A percentile compares a stretch with the other conserved stretches of the same genome.
Evolutionary conservation across 2,329 filamentous ascomycete species (phyloP).

Genomic region (Penicillium verrucosum): DNA sequence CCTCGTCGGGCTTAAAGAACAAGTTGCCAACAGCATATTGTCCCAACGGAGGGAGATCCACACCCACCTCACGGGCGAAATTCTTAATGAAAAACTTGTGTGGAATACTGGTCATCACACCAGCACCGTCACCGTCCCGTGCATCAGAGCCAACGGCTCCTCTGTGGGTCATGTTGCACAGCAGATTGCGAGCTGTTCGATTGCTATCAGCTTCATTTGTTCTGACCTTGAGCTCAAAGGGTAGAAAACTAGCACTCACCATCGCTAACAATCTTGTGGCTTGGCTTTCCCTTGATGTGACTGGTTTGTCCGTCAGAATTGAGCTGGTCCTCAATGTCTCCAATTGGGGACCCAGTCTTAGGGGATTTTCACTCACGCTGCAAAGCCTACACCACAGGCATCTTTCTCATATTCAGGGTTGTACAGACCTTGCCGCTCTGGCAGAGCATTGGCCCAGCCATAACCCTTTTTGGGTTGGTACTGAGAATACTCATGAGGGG

Average conservation of each 20-base stretch:
- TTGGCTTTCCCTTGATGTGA: constrained; percentile 94
- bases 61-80: constrained; percentile 85
- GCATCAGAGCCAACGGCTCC: constrained; percentile 97
- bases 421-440: constrained; percentile 97
- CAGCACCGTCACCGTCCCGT: constrained; percentile 94
- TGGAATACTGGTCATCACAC: constrained; percentile 98
- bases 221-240: neutral
- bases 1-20: constrained; percentile 96
- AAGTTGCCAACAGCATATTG: constrained; percentile 97
- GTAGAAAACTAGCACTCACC: constrained; percentile 55
- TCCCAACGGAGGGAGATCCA: constrained; percentile 80
- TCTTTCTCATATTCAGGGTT: constrained; percentile 96
- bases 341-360: neutral
- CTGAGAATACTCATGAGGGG: constrained; percentile 49
- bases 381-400: constrained; percentile 98
- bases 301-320: constrained; percentile 45
- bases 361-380: constrained; percentile 64
- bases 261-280: constrained; percentile 99
- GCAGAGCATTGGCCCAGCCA: constrained; percentile 92
- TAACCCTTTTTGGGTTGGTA: constrained; percentile 62
- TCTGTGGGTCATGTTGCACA: constrained; percentile 99
- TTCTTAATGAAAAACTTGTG: constrained; percentile 99
- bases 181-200: constrained; percentile 72
- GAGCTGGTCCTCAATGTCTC: constrained; percentile 1
- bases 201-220: constrained; percentile 1